These are phyloP conservation scores for Kuraishia capsulata DNA, from an alignment of 805 yeast genomes.

Conservation along the genomic window DNA sequence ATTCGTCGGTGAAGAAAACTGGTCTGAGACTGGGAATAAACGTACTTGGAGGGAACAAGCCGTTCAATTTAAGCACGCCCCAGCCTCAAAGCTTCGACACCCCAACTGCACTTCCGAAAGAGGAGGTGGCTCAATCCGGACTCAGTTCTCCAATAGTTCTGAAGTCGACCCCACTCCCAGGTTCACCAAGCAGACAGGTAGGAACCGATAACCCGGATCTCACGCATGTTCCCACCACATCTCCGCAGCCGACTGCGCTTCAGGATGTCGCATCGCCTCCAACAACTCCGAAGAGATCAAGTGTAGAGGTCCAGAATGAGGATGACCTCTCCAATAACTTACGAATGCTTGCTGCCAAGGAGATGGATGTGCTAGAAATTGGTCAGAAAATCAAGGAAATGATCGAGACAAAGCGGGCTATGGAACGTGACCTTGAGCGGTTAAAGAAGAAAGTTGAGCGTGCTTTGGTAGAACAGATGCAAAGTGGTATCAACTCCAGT, in stretches of 20 bases:
- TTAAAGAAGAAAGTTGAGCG: constrained; percentile 39
- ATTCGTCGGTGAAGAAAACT: constrained; percentile 8
- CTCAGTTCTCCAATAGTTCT: background rate
- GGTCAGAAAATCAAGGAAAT: constrained; percentile 45
- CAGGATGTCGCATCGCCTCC: no score
- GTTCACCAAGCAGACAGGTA: no score
- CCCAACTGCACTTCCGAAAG: background rate
- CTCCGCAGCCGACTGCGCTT: no score
- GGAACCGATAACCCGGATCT: no score
- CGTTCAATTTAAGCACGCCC: background rate
- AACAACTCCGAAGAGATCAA: background rate
- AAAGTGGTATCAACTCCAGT: no score
- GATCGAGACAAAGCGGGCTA: constrained; percentile 25
- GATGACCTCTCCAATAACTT: constrained; percentile 43
- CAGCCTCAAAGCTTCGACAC: background rate
- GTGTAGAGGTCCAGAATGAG: no score
- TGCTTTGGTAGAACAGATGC: constrained; percentile 33
- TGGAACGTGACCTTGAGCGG: constrained; percentile 40
- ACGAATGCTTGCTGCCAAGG: constrained; percentile 57
- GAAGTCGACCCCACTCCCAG: background rate
- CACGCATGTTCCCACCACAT: no score
- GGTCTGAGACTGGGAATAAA: constrained; percentile 22
- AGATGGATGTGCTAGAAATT: constrained; percentile 56
- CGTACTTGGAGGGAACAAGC: constrained; percentile 12
- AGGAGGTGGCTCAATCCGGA: background rate